These are phyloP conservation scores for Penicillium sp. DNA, from an alignment of 2,329 filamentous ascomycete species.

Conservation along the genomic window DNA sequence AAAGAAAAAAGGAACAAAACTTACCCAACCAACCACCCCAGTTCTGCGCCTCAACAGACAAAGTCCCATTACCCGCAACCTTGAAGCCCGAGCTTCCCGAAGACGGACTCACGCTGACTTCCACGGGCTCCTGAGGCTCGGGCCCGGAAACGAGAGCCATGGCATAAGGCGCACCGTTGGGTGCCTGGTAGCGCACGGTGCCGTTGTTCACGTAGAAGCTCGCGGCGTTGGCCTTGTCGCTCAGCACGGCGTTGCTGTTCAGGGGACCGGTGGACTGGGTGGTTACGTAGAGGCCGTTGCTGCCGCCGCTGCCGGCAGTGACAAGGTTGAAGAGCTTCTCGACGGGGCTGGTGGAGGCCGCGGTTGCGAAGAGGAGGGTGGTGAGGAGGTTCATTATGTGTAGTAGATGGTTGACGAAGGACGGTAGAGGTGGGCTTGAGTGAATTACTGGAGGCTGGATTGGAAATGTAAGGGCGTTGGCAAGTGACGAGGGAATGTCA, in stretches of 20 bases:
- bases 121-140: constrained; percentile 11
- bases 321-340: constrained; percentile 14
- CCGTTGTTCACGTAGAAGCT: constrained; percentile 15
- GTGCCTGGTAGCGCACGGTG: constrained; percentile 10
- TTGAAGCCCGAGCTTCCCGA: constrained; percentile 14
- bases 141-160: constrained; percentile 13
- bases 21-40: constrained; percentile 29
- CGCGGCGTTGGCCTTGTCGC: constrained; percentile 5
- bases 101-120: constrained; percentile 17
- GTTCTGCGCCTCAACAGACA: constrained; percentile 3
- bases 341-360: constrained; percentile 27
- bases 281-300: constrained; percentile 16
- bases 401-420: neutral
- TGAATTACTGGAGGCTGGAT: neutral
- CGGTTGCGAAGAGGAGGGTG: constrained; percentile 24
- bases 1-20: constrained; percentile 25
- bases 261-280: constrained; percentile 13
- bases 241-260: constrained; percentile 17
- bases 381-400: constrained; percentile 31
- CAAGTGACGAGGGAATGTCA: neutral
- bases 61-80: neutral
- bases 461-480: neutral
- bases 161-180: constrained; percentile 9
- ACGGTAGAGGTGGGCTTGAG: neutral
- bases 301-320: constrained; percentile 16